Conservation (phyloP, 495 filamentous ascomycete genomes). For the Trichoderma reesei region DNA sequence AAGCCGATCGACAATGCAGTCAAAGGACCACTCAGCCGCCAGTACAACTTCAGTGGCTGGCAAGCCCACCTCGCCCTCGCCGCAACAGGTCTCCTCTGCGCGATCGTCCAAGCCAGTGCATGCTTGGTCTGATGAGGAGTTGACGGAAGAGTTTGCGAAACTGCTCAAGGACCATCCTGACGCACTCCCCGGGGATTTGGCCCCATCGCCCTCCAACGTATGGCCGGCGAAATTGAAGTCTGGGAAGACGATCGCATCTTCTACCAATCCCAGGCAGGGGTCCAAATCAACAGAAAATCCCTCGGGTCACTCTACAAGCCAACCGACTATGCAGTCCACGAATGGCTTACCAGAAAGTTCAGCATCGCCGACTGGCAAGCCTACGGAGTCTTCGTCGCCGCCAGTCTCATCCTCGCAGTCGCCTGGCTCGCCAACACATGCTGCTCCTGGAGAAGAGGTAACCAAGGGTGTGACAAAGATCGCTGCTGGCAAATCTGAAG, state of each 20-base stretch:
- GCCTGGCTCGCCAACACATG: not conserved
- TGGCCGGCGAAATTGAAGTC: no score
- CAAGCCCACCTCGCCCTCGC: not conserved
- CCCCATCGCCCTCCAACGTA: no score
- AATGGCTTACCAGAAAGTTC: no score
- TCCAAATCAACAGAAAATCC: constrained; percentile 29
- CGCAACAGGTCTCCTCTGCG: no score
- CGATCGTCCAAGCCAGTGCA: no score
- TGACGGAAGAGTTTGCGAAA: constrained; percentile 22
- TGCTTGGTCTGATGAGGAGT: not conserved
- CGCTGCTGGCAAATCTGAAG: no score
- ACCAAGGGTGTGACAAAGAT: constrained; percentile 22
- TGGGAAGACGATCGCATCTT: no score
- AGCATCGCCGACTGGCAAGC: not conserved
- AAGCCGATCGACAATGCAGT: constrained; percentile 16
- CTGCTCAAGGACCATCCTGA: no score
- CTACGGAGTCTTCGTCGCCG: constrained; percentile 12
- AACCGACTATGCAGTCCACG: constrained; percentile 11
- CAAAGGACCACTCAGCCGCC: not conserved
- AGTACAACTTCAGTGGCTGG: not conserved
- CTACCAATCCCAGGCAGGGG: no score
- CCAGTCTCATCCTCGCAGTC: constrained; percentile 6
- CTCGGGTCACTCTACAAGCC: constrained; percentile 21
- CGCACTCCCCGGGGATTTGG: no score
- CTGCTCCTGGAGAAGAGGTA: not conserved